phyloP scores from a whole-genome alignment of 2,329 filamentous ascomycete genomes.

The Penicillium sp. region DNA sequence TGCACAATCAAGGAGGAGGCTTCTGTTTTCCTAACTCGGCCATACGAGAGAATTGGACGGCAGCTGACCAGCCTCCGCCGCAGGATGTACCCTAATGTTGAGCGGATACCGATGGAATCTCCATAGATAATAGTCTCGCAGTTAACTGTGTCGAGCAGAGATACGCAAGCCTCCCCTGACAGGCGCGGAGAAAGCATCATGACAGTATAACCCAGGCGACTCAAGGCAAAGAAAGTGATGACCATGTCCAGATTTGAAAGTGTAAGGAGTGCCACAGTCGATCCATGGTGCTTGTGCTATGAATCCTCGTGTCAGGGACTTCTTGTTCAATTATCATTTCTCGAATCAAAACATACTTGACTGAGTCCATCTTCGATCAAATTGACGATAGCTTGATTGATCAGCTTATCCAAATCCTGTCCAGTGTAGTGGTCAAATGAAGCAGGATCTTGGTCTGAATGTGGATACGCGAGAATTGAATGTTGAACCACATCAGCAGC shows the following conservation, averaged over 20 bases:
- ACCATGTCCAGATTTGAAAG: conserved; percentile 47
- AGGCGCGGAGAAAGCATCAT: conserved; percentile 49
- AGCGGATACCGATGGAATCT: conserved; percentile 33
- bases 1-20: conserved; percentile 19
- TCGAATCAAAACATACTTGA: conserved; percentile 9
- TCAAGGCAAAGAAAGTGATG: conserved; percentile 47
- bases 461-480: conserved; percentile 47
- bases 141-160: conserved; percentile 39
- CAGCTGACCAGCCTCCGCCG: conserved; percentile 26
- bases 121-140: conserved; percentile 42
- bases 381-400: conserved; percentile 36
- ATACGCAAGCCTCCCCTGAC: conserved; percentile 42
- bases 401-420: conserved; percentile 36
- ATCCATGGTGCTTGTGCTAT: conserved; percentile 20
- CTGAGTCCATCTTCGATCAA: conserved; percentile 35
- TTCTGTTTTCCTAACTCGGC: conserved; percentile 8
- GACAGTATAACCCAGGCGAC: conserved; percentile 46
- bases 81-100: conserved; percentile 33
- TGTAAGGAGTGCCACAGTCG: conserved; percentile 42
- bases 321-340: accelerated
- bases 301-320: not conserved
- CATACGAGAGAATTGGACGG: conserved; percentile 24
- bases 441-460: conserved; percentile 29
- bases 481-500: conserved; percentile 41
- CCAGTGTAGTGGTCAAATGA: conserved; percentile 47